A percentile compares a stretch with the other conserved stretches of the same genome.
Conservation (phyloP, 2,329 filamentous ascomycete species). For the Fusarium solani-melongenae region DNA sequence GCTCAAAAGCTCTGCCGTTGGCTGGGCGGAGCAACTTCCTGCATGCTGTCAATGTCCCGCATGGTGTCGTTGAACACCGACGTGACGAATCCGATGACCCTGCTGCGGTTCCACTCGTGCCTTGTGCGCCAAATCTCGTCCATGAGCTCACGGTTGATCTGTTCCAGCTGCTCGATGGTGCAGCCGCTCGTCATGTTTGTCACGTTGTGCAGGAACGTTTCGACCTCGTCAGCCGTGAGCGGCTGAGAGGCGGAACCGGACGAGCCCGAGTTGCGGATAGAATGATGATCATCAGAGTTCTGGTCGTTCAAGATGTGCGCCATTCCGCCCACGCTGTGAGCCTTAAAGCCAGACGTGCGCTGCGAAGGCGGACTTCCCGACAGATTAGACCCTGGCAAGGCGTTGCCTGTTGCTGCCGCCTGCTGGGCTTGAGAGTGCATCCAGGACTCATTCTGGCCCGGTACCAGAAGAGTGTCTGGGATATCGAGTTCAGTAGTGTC, state of each 20-base stretch:
- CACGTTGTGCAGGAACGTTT: constrained; percentile 70
- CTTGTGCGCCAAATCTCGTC: constrained; percentile 85
- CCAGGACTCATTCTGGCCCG: constrained; percentile 65
- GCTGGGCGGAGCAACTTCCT: constrained; percentile 57
- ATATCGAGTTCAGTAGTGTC: constrained; percentile 54
- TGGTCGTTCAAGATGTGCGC: constrained; percentile 56
- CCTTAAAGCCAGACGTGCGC: constrained; percentile 47
- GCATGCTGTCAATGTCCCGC: constrained; percentile 70
- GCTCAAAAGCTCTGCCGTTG: constrained; percentile 47
- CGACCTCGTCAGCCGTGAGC: constrained; percentile 62
- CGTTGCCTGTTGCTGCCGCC: constrained; percentile 57
- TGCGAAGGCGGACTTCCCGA: constrained; percentile 53
- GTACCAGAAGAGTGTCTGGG: constrained; percentile 64
- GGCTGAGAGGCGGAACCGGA: constrained; percentile 60
- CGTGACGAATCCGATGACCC: constrained; percentile 72
- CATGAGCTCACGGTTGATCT: constrained; percentile 92
- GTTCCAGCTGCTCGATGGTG: constrained; percentile 93
- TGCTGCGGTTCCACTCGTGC: constrained; percentile 84
- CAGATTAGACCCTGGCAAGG: constrained; percentile 39
- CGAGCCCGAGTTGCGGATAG: constrained; percentile 46
- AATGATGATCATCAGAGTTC: constrained; percentile 48
- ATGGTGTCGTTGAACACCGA: constrained; percentile 82
- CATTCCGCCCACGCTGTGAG: constrained; percentile 41
- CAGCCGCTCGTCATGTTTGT: constrained; percentile 78
- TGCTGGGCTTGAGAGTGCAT: constrained; percentile 67